Percentiles rank a stretch among this genome's conserved stretches.
Evolutionary conservation across 2,329 filamentous ascomycete species (phyloP).

Genomic region (Talaromyces albobiverticillius): DNA sequence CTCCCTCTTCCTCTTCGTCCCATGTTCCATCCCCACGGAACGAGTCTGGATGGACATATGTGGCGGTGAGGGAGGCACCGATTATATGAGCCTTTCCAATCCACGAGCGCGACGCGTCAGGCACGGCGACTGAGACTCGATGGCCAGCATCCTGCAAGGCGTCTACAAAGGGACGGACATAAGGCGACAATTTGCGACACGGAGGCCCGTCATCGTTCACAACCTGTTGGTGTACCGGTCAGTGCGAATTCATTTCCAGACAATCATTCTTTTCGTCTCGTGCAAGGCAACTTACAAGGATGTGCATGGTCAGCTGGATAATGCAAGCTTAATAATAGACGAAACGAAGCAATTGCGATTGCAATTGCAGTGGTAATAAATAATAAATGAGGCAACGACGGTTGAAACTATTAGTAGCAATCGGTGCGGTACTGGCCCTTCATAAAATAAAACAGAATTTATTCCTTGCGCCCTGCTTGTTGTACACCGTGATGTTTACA

Average conservation of each 20-base stretch:
- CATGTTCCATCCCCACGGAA: conserved; percentile 55
- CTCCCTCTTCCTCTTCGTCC: conserved; percentile 25
- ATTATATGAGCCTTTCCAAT: conserved; percentile 96
- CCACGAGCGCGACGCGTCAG: conserved; percentile 86
- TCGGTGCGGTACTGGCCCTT: neutral
- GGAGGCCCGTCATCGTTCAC: conserved; percentile 75
- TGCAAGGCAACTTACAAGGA: conserved; percentile 6
- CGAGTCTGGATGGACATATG: conserved; percentile 67
- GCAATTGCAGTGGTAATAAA: no score
- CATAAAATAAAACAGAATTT: neutral
- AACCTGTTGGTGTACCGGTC: conserved; percentile 25
- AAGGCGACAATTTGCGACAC: conserved; percentile 68
- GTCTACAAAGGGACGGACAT: conserved; percentile 68
- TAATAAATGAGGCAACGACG: no score
- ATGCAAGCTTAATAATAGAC: no score
- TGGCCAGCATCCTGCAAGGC: conserved; percentile 71
- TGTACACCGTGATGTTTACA: neutral
- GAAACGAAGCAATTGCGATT: no score
- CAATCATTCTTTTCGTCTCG: no score
- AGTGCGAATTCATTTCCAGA: no score
- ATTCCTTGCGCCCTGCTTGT: neutral
- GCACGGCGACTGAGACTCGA: conserved; percentile 80
- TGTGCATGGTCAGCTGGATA: conserved; percentile 8
- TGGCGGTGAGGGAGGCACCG: conserved; percentile 74
- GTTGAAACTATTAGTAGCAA: neutral